A percentile compares a stretch with the other conserved stretches of the same genome.
Evolutionary conservation across 495 filamentous ascomycete species (phyloP).

Genomic region (Talaromyces ruber): DNA sequence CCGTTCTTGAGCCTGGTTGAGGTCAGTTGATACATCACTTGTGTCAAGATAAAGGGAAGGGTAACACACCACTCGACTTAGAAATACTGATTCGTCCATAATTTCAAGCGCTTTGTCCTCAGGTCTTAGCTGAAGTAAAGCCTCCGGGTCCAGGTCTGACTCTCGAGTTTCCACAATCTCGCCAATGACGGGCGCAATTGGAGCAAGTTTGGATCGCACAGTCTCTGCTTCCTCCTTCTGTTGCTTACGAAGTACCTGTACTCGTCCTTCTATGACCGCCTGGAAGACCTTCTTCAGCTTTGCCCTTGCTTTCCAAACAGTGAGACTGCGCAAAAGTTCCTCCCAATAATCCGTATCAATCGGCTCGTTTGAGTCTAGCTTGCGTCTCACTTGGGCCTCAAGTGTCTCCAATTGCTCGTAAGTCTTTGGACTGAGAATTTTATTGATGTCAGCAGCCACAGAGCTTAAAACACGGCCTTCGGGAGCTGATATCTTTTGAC

Average conservation of each 20-base stretch:
- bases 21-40: constrained; percentile 8
- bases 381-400: constrained; percentile 75
- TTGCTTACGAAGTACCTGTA: constrained; percentile 56
- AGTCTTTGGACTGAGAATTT: constrained; percentile 76
- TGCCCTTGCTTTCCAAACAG: constrained; percentile 86
- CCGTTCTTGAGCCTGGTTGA: constrained; percentile 46
- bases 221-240: constrained; percentile 62
- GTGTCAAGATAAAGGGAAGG: constrained; percentile 1
- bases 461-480: constrained; percentile 69
- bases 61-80: constrained; percentile 46
- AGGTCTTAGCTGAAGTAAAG: constrained; percentile 54
- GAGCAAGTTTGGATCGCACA: constrained; percentile 47
- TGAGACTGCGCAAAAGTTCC: constrained; percentile 73
- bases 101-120: constrained; percentile 61
- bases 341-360: constrained; percentile 99
- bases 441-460: constrained; percentile 82
- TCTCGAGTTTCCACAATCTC: constrained; percentile 3
- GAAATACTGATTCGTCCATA: constrained; percentile 53
- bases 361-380: constrained; percentile 79
- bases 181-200: constrained; percentile 24
- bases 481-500: constrained; percentile 56
- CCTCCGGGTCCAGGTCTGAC: constrained; percentile 55
- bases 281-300: constrained; percentile 75
- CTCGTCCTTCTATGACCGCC: constrained; percentile 64
- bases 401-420: constrained; percentile 75